A percentile compares a stretch with the other conserved stretches of the same genome.
These are phyloP conservation scores for Aspergillus taichungensis DNA, from an alignment of 495 filamentous ascomycete genomes.

Conservation along the genomic window DNA sequence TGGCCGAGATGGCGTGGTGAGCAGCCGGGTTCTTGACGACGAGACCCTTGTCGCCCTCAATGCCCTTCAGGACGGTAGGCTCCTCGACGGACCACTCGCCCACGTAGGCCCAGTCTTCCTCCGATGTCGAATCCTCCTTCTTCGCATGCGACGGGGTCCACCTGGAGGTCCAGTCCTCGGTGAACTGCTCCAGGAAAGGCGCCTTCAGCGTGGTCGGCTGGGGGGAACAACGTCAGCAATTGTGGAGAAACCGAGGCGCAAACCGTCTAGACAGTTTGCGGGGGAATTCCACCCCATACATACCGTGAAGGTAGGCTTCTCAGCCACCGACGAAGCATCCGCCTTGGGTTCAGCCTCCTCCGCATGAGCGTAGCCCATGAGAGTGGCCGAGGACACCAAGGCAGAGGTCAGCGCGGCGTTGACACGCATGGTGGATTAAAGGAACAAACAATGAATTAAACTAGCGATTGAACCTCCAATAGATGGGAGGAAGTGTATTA, in stretches of 20 bases:
- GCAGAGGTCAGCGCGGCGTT: slow-evolving; percentile 57
- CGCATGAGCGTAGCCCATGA: slow-evolving; percentile 64
- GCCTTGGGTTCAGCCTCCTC: slow-evolving; percentile 57
- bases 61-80: slow-evolving; percentile 84
- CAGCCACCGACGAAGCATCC: slow-evolving; percentile 46
- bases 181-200: slow-evolving; percentile 97
- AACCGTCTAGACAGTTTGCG: too few species aligned
- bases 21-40: slow-evolving; percentile 95
- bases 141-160: slow-evolving; percentile 95
- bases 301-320: slow-evolving; percentile 85
- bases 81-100: slow-evolving; percentile 97
- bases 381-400: slow-evolving; percentile 57
- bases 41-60: slow-evolving; percentile 92
- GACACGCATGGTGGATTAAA: slow-evolving; percentile 61
- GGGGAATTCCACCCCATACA: slow-evolving; percentile 21
- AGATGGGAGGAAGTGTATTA: slow-evolving; percentile 18
- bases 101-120: slow-evolving; percentile 97
- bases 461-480: slow-evolving; percentile 19
- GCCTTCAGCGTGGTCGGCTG: slow-evolving; percentile 84
- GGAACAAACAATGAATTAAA: slow-evolving; percentile 20
- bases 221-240: slow-evolving; percentile 13
- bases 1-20: slow-evolving; percentile 98
- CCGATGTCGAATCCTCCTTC: slow-evolving; percentile 78
- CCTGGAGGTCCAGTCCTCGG: slow-evolving; percentile 81
- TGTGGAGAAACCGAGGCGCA: neutral